These are phyloP conservation scores for Bacterosira constricta DNA, from an alignment of 108 stramenopile genomes.

Conservation along the genomic window DNA sequence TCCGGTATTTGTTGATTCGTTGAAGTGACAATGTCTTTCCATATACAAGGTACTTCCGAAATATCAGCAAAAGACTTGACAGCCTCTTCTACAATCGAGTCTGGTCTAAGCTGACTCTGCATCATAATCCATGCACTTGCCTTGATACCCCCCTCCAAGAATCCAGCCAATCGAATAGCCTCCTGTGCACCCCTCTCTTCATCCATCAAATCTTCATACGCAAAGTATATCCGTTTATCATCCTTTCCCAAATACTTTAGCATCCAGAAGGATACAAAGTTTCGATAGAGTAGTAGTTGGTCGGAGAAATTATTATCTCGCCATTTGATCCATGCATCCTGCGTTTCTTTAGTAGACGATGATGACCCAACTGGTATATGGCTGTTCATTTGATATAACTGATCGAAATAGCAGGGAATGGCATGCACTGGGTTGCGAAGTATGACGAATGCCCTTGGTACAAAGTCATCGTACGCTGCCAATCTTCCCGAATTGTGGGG, in stretches of 20 bases:
- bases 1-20: neutral
- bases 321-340: conserved; percentile 39
- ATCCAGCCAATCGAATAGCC: conserved; percentile 15
- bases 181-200: conserved; percentile 15
- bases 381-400: conserved; percentile 27
- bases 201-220: conserved; percentile 31
- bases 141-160: conserved; percentile 16
- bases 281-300: conserved; percentile 30
- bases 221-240: conserved; percentile 32
- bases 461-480: conserved; percentile 29
- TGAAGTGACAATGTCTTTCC: conserved; percentile 28
- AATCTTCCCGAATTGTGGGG: conserved; percentile 39
- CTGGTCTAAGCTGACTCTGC: neutral
- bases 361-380: conserved; percentile 25
- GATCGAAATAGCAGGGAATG: conserved; percentile 39
- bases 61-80: conserved; percentile 1
- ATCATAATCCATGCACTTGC: conserved; percentile 21
- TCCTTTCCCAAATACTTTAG: conserved; percentile 8
- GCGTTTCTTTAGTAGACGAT: conserved; percentile 4
- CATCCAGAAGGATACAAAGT: conserved; percentile 47
- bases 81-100: neutral
- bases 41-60: conserved; percentile 34
- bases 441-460: conserved; percentile 20
- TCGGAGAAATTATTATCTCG: conserved; percentile 17
- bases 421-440: conserved; percentile 39